Evolutionary conservation across 2,329 filamentous ascomycete species (phyloP).

Genomic region (Aspergillus jensenii): DNA sequence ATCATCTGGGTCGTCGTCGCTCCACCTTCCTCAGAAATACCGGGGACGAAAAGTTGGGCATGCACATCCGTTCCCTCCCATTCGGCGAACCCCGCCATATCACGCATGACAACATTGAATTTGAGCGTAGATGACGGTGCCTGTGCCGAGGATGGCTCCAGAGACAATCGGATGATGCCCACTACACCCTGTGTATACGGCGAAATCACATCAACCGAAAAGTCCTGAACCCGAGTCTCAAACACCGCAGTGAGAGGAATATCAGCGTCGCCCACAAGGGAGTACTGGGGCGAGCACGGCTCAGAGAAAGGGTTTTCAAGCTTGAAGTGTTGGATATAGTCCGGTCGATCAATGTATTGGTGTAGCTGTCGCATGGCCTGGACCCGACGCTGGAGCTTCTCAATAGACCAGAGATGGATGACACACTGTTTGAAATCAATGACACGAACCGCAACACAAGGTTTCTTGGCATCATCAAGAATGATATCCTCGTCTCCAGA

Average conservation of each 20-base stretch:
- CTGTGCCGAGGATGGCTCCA: constrained; percentile 91
- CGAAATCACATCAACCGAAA: constrained; percentile 83
- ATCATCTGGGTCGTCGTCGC: constrained; percentile 96
- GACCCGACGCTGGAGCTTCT: constrained; percentile 85
- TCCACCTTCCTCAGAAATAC: constrained; percentile 83
- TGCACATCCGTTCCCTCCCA: constrained; percentile 94
- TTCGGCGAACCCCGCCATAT: constrained; percentile 91
- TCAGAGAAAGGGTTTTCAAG: constrained; percentile 93
- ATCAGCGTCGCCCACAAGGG: constrained; percentile 87
- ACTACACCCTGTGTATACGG: constrained; percentile 89
- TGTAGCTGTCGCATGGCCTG: constrained; percentile 95
- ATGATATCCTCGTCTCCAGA: constrained; percentile 81
- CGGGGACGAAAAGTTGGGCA: constrained; percentile 93
- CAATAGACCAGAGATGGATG: constrained; percentile 89
- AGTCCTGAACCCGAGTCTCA: constrained; percentile 91
- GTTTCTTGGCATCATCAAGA: constrained; percentile 78
- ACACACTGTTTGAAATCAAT: constrained; percentile 86
- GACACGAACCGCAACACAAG: constrained; percentile 85
- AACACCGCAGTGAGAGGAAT: constrained; percentile 92
- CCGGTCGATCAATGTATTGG: constrained; percentile 92
- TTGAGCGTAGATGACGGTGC: constrained; percentile 90
- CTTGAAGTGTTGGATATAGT: constrained; percentile 90
- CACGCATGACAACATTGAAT: constrained; percentile 98
- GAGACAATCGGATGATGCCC: constrained; percentile 83
- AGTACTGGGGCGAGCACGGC: constrained; percentile 86